Conservation (phyloP, 1,284 basidiomycete species). For the Lentinula novae-zelandiae region DNA sequence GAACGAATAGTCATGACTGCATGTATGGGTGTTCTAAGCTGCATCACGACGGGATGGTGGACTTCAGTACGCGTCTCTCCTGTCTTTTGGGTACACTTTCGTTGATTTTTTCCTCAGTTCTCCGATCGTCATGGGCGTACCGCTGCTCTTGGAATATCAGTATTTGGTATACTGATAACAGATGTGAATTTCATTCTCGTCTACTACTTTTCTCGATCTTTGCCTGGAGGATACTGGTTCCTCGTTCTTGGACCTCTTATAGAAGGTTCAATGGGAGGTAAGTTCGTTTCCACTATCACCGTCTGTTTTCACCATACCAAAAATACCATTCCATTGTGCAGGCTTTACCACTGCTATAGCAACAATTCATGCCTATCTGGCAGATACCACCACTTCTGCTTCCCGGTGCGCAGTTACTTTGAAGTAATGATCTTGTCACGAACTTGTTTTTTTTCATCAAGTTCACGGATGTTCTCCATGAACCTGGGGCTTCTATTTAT, state of each 20-base stretch:
- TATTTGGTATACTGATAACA: constrained; percentile 61
- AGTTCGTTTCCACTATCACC: constrained; percentile 19
- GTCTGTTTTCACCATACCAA: background rate
- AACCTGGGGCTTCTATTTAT: constrained; percentile 43
- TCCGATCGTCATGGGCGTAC: constrained; percentile 81
- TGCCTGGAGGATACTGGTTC: constrained; percentile 83
- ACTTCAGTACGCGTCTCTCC: constrained; percentile 50
- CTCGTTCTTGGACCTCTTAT: constrained; percentile 70
- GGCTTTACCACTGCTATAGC: constrained; percentile 48
- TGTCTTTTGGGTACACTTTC: background rate
- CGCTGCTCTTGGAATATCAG: constrained; percentile 57
- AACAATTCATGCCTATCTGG: constrained; percentile 58
- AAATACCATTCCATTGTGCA: constrained; percentile 21
- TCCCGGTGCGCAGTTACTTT: constrained; percentile 33
- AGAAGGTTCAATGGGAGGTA: constrained; percentile 80
- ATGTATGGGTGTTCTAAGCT: constrained; percentile 68
- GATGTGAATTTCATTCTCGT: constrained; percentile 71
- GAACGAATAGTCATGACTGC: constrained; percentile 49
- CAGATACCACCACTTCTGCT: constrained; percentile 51
- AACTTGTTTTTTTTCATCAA: constrained; percentile 16
- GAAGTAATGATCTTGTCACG: background rate
- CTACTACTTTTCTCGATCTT: constrained; percentile 48
- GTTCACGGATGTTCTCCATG: constrained; percentile 63
- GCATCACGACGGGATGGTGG: constrained; percentile 85
- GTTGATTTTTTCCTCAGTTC: constrained; percentile 35